These are phyloP conservation scores for Populus deltoides DNA, from an alignment of 345 rosid species.

Conservation along the genomic window DNA sequence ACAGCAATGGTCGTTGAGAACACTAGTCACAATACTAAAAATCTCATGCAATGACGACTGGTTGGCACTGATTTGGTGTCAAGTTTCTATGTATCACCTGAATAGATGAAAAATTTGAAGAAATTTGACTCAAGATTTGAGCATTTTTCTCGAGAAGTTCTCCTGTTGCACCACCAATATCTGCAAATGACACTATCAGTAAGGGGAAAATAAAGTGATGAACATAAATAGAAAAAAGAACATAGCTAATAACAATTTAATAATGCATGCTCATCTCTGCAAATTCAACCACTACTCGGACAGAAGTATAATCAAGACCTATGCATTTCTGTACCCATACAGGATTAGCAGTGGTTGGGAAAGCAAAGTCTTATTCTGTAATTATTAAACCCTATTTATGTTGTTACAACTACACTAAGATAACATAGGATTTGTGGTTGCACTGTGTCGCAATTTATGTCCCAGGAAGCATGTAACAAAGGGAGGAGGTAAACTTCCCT, in stretches of 20 bases:
- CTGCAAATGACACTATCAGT: slow-evolving; percentile 36
- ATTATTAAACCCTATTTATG: no score
- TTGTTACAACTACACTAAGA: no score
- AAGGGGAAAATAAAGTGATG: background rate
- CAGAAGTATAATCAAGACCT: background rate
- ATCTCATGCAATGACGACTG: background rate
- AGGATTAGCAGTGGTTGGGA: no score
- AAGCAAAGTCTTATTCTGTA: no score
- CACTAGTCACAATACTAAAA: background rate
- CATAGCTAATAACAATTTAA: background rate
- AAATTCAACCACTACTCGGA: background rate
- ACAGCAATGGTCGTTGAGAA: background rate
- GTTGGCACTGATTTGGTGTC: background rate
- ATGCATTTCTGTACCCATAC: background rate
- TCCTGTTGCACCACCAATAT: slow-evolving; percentile 67
- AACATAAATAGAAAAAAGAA: background rate
- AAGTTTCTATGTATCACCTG: slow-evolving; percentile 44
- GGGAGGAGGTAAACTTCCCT: background rate
- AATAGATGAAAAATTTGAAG: slow-evolving; percentile 59
- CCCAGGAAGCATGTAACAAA: background rate
- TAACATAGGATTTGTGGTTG: no score
- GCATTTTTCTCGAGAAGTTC: slow-evolving; percentile 77
- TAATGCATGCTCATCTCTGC: background rate
- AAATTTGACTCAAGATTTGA: slow-evolving; percentile 66
- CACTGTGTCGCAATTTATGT: no score